Evolutionary conservation across 345 rosid species (phyloP).

Genomic region (Aegle marmelos): DNA sequence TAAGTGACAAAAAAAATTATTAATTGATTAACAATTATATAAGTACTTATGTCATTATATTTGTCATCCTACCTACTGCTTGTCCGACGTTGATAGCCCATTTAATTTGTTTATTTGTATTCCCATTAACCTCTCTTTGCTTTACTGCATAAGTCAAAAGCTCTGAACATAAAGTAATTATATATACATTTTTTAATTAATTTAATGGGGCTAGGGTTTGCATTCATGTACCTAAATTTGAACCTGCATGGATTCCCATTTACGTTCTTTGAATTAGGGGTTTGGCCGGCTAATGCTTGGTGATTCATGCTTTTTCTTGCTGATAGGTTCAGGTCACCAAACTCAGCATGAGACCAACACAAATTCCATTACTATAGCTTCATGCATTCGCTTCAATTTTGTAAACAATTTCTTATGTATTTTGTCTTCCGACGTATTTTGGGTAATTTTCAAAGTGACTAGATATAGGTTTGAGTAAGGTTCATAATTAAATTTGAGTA

Average conservation of each 20-base stretch:
- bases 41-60: background rate
- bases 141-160: background rate
- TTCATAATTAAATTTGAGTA: background rate
- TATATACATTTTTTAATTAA: background rate
- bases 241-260: slow-evolving; percentile 18
- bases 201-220: background rate
- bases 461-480: background rate
- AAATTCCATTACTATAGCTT: background rate
- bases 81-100: background rate
- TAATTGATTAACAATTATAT: too few relatives aligned
- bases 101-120: background rate
- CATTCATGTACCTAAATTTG: slow-evolving; percentile 16
- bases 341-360: background rate
- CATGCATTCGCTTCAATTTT: too few relatives aligned
- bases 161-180: too few relatives aligned
- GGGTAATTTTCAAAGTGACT: background rate
- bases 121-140: background rate
- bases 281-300: background rate
- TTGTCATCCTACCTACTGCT: background rate
- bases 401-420: background rate
- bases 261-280: slow-evolving; percentile 19
- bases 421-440: background rate
- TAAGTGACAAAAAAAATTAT: background rate
- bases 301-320: background rate
- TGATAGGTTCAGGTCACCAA: slow-evolving; percentile 17